Evolutionary conservation across 2,329 filamentous ascomycete species (phyloP).

Genomic region (Xylaria sp.): DNA sequence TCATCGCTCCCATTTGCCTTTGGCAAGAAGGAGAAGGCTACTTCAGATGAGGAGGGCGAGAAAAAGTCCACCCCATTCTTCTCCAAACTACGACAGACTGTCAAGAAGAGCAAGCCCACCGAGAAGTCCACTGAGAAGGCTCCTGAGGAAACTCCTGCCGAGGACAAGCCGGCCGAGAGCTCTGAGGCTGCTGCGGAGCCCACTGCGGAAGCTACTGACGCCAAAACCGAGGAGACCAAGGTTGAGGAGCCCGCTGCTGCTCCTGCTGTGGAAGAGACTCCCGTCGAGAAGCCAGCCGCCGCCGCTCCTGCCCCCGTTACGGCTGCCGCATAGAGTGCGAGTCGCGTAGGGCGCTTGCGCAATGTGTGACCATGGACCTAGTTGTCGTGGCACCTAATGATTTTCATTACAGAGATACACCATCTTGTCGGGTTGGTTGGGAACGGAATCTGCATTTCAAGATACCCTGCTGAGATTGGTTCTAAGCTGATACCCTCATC

Average conservation of each 20-base stretch:
- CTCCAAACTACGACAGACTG: slow-evolving; percentile 64
- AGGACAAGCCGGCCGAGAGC: slow-evolving; percentile 44
- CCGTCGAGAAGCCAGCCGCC: slow-evolving; percentile 46
- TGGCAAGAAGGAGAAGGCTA: slow-evolving; percentile 78
- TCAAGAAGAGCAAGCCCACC: slow-evolving; percentile 50
- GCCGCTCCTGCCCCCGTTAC: slow-evolving; percentile 48
- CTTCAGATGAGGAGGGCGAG: slow-evolving; percentile 71
- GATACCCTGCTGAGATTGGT: slow-evolving; percentile 52
- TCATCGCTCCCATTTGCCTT: slow-evolving; percentile 80
- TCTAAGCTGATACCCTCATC: slow-evolving; percentile 52
- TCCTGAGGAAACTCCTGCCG: slow-evolving; percentile 38
- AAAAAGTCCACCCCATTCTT: slow-evolving; percentile 67
- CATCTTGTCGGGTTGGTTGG: slow-evolving; percentile 51
- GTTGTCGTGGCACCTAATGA: slow-evolving; percentile 41
- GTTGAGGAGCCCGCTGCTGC: slow-evolving; percentile 34
- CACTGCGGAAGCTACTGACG: slow-evolving; percentile 37
- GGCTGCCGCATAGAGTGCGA: slow-evolving; percentile 50
- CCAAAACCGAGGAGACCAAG: slow-evolving; percentile 39
- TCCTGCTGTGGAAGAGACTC: slow-evolving; percentile 40
- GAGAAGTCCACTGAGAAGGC: slow-evolving; percentile 47
- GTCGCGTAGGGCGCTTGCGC: slow-evolving; percentile 34
- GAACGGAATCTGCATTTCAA: slow-evolving; percentile 54
- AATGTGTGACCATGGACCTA: slow-evolving; percentile 34
- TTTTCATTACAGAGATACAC: slow-evolving; percentile 49
- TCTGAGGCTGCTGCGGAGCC: slow-evolving; percentile 43